Evolutionary conservation across 257 asterid species (phyloP).

Genomic region (Hygrophila difformis): DNA sequence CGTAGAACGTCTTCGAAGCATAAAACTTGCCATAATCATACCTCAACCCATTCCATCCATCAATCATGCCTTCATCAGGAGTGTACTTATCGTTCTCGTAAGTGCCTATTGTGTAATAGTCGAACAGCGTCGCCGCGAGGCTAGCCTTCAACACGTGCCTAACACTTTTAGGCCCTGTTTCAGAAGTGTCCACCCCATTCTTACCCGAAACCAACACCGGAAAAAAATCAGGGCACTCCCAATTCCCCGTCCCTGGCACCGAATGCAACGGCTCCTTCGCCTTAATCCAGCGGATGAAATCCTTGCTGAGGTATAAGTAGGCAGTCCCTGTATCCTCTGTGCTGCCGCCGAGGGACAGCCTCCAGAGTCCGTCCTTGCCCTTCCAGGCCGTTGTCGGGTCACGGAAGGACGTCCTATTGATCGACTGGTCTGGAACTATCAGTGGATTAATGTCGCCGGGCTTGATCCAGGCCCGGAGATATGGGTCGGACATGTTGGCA

Average conservation of each 20-base stretch:
- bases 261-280: constrained; percentile 39
- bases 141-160: constrained; percentile 33
- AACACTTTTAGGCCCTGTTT: background rate
- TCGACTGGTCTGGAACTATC: constrained; percentile 9
- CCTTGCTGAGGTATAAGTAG: constrained; percentile 27
- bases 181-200: constrained; percentile 22
- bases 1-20: constrained; percentile 47
- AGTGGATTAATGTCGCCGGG: constrained; percentile 42
- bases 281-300: constrained; percentile 34
- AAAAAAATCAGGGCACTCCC: constrained; percentile 51
- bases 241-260: constrained; percentile 26
- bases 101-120: constrained; percentile 37
- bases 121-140: constrained; percentile 32
- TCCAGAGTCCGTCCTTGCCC: constrained; percentile 38
- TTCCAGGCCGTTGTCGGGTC: constrained; percentile 54
- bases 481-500: constrained; percentile 32
- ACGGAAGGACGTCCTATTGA: constrained; percentile 33
- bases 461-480: constrained; percentile 33
- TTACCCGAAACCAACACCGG: constrained; percentile 21
- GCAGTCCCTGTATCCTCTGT: constrained; percentile 20
- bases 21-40: constrained; percentile 43
- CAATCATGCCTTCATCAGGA: constrained; percentile 28
- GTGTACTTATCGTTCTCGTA: constrained; percentile 17
- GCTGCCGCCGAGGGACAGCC: constrained; percentile 23
- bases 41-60: constrained; percentile 39